phyloP scores from a whole-genome alignment of 768 basidiomycete genomes.

The Brasilioporus rufonigricans region DNA sequence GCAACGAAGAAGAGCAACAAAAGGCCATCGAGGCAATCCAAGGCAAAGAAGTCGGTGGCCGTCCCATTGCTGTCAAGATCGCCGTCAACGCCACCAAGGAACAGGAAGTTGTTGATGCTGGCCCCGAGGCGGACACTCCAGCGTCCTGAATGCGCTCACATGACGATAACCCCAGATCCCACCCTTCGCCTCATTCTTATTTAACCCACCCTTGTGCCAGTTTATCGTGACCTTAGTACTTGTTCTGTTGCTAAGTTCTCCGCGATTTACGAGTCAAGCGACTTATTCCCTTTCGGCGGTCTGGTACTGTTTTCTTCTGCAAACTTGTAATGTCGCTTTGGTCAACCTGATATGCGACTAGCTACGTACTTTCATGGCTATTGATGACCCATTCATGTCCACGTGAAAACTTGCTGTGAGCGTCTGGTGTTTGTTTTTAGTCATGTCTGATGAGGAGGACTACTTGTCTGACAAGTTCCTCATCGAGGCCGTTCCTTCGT shows the following conservation, averaged over 20 bases:
- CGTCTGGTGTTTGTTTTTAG: slow-evolving; percentile 23
- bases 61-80: slow-evolving; percentile 89
- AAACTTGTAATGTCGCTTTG: slow-evolving; percentile 31
- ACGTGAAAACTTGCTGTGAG: not conserved
- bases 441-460: slow-evolving; percentile 76
- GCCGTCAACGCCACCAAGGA: slow-evolving; percentile 82
- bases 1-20: slow-evolving; percentile 81
- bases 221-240: slow-evolving; percentile 33
- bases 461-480: slow-evolving; percentile 90
- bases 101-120: slow-evolving; percentile 46
- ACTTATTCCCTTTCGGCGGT: slow-evolving; percentile 33
- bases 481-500: slow-evolving; percentile 33
- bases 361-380: slow-evolving; percentile 29
- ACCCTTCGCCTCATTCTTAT: slow-evolving; percentile 27
- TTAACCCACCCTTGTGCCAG: slow-evolving; percentile 25
- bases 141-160: slow-evolving; percentile 20
- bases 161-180: slow-evolving; percentile 20
- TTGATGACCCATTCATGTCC: slow-evolving; percentile 27
- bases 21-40: slow-evolving; percentile 86
- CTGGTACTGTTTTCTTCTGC: slow-evolving; percentile 44
- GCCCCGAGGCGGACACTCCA: slow-evolving; percentile 31
- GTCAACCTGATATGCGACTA: slow-evolving; percentile 25
- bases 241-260: slow-evolving; percentile 37
- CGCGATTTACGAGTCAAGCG: slow-evolving; percentile 36
- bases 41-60: slow-evolving; percentile 84